Evolutionary conservation across 2,329 filamentous ascomycete genomes (phyloP).

Genomic region (Alternaria brassicicola): DNA sequence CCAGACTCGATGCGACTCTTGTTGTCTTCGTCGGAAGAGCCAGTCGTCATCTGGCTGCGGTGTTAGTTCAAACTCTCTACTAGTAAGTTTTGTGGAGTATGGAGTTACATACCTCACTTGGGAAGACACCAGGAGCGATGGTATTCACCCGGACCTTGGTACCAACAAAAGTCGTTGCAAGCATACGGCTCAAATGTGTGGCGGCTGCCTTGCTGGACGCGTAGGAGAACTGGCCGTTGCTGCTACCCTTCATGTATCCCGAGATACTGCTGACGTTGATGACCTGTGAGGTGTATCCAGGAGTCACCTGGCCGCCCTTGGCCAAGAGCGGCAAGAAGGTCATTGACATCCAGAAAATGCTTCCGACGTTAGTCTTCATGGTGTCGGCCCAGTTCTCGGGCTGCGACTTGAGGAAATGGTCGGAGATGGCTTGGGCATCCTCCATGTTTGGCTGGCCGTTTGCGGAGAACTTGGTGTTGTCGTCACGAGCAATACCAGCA

Average conservation of each 20-base stretch:
- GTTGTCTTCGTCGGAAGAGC: constrained; percentile 54
- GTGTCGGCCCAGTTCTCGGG: constrained; percentile 57
- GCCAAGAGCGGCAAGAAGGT: constrained; percentile 61
- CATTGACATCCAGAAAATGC: constrained; percentile 60
- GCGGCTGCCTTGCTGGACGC: constrained; percentile 56
- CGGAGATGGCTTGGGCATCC: constrained; percentile 55
- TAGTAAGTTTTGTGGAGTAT: background rate
- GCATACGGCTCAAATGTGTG: constrained; percentile 55
- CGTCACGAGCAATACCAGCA: constrained; percentile 60
- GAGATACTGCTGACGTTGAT: constrained; percentile 62
- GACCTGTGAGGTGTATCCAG: constrained; percentile 57
- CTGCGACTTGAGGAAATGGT: constrained; percentile 58
- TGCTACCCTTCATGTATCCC: constrained; percentile 57
- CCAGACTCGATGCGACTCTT: constrained; percentile 53
- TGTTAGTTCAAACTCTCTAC: background rate
- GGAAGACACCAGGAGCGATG: constrained; percentile 52
- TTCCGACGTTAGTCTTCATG: constrained; percentile 59
- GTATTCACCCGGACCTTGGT: constrained; percentile 50
- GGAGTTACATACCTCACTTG: constrained; percentile 39
- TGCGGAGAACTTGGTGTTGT: constrained; percentile 57
- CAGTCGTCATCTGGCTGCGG: constrained; percentile 55
- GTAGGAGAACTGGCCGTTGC: constrained; percentile 60
- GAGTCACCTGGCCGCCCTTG: constrained; percentile 54
- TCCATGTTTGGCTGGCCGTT: constrained; percentile 58
- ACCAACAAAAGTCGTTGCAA: constrained; percentile 53